Evolutionary conservation across 2,329 filamentous ascomycete genomes (phyloP).

Genomic region (Pyrenophora seminiperda): DNA sequence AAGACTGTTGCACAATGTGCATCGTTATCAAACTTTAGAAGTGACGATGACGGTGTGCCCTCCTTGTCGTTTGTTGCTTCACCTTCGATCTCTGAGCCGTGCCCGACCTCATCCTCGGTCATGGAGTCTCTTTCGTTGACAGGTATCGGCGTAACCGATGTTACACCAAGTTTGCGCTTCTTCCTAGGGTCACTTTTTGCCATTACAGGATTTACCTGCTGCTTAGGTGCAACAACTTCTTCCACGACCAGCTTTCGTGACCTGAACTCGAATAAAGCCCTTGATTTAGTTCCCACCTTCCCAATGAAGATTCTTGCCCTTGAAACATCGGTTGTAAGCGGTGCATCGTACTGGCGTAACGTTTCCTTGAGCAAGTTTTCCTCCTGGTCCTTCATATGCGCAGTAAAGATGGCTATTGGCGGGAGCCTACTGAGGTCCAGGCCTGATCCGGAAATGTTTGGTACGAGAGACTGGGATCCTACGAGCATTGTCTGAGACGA

Average conservation of each 20-base stretch:
- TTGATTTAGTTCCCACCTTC: constrained; percentile 69
- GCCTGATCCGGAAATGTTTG: constrained; percentile 20
- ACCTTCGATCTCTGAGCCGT: constrained; percentile 21
- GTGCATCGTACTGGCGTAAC: constrained; percentile 60
- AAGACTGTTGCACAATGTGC: constrained; percentile 20
- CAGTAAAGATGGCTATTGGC: constrained; percentile 73
- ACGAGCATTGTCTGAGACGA: constrained; percentile 26
- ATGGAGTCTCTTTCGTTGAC: constrained; percentile 25
- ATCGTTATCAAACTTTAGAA: constrained; percentile 8
- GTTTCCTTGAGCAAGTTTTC: constrained; percentile 68
- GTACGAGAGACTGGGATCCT: constrained; percentile 24
- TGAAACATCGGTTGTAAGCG: constrained; percentile 70
- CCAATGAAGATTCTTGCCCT: constrained; percentile 78
- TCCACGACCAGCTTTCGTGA: constrained; percentile 66
- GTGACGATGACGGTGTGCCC: constrained; percentile 13
- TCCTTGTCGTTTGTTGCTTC: constrained; percentile 8
- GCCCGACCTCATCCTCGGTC: constrained; percentile 28
- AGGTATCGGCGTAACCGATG: constrained; percentile 10
- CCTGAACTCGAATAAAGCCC: constrained; percentile 79
- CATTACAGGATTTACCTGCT: constrained; percentile 19
- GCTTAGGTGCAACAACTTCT: constrained; percentile 48
- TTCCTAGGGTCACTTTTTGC: constrained; percentile 21
- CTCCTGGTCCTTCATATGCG: constrained; percentile 68
- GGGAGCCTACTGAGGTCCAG: constrained; percentile 58
- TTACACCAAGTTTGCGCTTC: constrained; percentile 20